A percentile compares a stretch with the other conserved stretches of the same genome.
Conservation (phyloP, 345 rosid genomes). For the Pistacia atlantica region DNA sequence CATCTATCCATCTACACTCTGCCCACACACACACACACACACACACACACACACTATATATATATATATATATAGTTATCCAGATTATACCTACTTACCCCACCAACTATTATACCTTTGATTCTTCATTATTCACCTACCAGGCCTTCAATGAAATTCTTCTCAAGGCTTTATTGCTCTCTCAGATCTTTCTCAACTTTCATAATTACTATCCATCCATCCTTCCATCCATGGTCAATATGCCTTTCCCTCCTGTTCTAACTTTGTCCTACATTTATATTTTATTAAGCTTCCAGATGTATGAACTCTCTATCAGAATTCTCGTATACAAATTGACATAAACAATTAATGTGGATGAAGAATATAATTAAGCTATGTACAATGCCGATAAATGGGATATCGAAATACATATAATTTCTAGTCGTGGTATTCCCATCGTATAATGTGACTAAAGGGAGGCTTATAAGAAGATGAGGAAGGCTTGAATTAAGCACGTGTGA, state of each 20-base stretch:
- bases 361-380: too few relatives aligned
- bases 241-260: background rate
- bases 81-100: slow-evolving; percentile 27
- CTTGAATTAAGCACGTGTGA: too few relatives aligned
- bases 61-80: background rate
- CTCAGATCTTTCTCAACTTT: slow-evolving; percentile 19
- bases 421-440: too few relatives aligned
- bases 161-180: slow-evolving; percentile 35
- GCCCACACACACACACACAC: background rate
- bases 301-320: too few relatives aligned
- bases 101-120: slow-evolving; percentile 15
- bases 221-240: slow-evolving; percentile 13
- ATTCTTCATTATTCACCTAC: slow-evolving; percentile 19
- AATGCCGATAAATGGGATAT: too few relatives aligned
- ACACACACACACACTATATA: too few relatives aligned
- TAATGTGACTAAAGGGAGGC: too few relatives aligned
- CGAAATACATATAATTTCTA: too few relatives aligned
- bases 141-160: slow-evolving; percentile 29
- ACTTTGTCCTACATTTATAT: background rate
- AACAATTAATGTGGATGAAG: too few relatives aligned
- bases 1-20: background rate
- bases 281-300: background rate
- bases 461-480: too few relatives aligned
- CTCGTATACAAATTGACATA: too few relatives aligned
- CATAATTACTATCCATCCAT: slow-evolving; percentile 22